Conservation (phyloP, 352 stramenopile species). For the Pythium rhizo-oryzae region DNA sequence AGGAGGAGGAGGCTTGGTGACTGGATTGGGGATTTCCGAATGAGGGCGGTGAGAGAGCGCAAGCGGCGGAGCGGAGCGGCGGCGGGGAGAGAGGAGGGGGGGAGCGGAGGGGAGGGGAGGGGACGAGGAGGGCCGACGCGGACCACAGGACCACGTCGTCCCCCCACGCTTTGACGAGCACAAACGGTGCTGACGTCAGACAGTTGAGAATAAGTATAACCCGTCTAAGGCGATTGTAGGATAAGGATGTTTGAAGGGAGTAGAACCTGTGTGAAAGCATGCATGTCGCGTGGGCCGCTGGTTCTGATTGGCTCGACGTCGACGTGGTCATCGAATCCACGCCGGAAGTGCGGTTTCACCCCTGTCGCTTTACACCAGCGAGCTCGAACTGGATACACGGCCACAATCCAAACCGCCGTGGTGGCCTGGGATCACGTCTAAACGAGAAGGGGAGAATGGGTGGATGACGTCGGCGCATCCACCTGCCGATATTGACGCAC, state of each 20-base stretch:
- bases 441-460: conserved; percentile 14
- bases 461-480: conserved; percentile 24
- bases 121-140: conserved; percentile 4
- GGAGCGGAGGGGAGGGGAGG: conserved; percentile 10
- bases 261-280: conserved; percentile 10
- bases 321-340: conserved; percentile 19
- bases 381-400: conserved; percentile 20
- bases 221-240: conserved; percentile 15
- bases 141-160: conserved; percentile 16
- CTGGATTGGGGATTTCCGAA: conserved; percentile 65
- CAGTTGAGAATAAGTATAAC: background rate
- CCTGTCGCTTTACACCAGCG: conserved; percentile 24
- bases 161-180: conserved; percentile 1
- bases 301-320: conserved; percentile 32
- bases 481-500: no score
- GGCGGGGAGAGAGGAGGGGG: conserved; percentile 9
- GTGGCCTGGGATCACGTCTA: background rate
- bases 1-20: conserved; percentile 28
- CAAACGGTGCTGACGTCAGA: conserved; percentile 34
- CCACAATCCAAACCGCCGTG: conserved; percentile 5
- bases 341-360: conserved; percentile 1
- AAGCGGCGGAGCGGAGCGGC: background rate
- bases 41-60: conserved; percentile 32
- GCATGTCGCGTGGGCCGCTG: conserved; percentile 3
- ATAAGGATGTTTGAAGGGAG: background rate